Base-by-base conservation (phyloP, 2,329 filamentous ascomycete species). In the Truncatella angustata region DNA sequence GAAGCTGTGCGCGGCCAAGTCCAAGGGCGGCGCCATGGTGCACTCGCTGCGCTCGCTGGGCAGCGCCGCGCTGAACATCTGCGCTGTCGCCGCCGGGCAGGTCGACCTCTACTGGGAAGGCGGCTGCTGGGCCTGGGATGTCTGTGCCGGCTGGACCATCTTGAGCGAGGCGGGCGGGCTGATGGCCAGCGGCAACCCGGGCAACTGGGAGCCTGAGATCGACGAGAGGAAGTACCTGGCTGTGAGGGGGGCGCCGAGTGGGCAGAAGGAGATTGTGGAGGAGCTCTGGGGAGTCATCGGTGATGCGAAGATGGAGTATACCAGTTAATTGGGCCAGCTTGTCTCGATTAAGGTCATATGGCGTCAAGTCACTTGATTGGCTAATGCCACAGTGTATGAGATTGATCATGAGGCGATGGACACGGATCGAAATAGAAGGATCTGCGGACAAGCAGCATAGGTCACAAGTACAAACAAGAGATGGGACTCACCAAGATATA, bases 61-160 rank as follows among this genome's bases (percentile, higher is more conserved):
- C 2, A 85, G 80, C 47, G 89, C 89, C 6, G 89, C 89, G 36
- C 72, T 93, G 61, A 92, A 92, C 67, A 69, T 92, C 16, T 90
- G 87, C 52, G 80, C 78, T 35, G 85, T 90, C 3, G 89, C 89
- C 3, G 80, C 82, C 9, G 89, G 89, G 0, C 79, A 84, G 66
- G 60, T 90, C 23, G 89, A 93, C 66, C 62, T 83, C 20, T 93
- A 90, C 66, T 93, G 89, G 89, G 89, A 93, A 71, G 88, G 86
- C 34, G 89, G 90, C 0, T 91, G 87, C 68, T 93, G 88, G 81
- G 87, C 88, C 2, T 93, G 89, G 89, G 89, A 93, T 66, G 89
- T 93, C 2, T 90, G 87, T 64, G 90, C 90, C 4, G 89, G 85
- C 0, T 92, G 88, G 89, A 84, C 86, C 53, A 86, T 93, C 54